Evolutionary conservation across 257 asterid species (phyloP).

Genomic region (Osmanthus fragrans): DNA sequence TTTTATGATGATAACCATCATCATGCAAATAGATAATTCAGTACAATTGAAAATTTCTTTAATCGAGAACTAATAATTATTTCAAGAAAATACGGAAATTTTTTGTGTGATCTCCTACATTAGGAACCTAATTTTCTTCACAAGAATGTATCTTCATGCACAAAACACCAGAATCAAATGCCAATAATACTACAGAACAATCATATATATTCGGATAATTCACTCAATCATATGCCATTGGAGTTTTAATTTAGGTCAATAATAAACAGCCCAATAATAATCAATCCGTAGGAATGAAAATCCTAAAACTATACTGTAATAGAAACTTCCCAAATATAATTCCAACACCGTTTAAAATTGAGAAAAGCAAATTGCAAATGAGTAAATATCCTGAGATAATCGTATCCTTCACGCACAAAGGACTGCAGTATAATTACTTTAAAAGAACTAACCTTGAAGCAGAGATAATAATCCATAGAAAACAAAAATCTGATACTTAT

Average conservation of each 20-base stretch:
- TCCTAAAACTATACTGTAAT: neutral
- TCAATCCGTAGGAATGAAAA: constrained; percentile 13
- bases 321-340: neutral
- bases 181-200: neutral
- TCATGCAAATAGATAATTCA: constrained; percentile 13
- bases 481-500: neutral
- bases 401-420: neutral
- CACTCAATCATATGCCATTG: neutral
- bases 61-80: neutral
- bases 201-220: neutral
- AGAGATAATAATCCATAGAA: neutral
- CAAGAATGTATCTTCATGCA: neutral
- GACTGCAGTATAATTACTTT: neutral
- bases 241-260: neutral
- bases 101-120: neutral
- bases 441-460: constrained; percentile 29
- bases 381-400: neutral
- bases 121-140: neutral
- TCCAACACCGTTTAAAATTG: neutral
- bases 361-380: neutral
- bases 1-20: neutral
- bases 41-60: neutral
- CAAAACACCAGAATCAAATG: neutral
- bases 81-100: neutral
- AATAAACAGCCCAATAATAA: too few species aligned